These are phyloP conservation scores for Paraconiothyrium sp. DNA, from an alignment of 2,329 filamentous ascomycete genomes.

Conservation along the genomic window DNA sequence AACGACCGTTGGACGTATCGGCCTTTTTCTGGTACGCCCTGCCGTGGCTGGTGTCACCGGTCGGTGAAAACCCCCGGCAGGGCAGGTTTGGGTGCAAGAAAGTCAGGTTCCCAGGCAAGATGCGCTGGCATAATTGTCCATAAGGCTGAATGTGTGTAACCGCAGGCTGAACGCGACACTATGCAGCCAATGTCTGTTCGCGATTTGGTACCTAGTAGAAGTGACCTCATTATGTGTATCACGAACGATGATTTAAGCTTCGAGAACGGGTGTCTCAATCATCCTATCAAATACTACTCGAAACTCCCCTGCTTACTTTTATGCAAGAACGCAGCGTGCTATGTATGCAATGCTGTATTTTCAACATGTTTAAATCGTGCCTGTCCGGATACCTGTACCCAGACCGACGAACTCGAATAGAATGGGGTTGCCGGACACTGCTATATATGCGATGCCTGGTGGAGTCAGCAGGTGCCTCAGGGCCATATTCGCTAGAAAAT, in stretches of 20 bases:
- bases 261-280: constrained; percentile 1
- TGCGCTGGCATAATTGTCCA: background rate
- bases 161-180: background rate
- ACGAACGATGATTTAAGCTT: background rate
- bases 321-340: background rate
- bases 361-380: constrained; percentile 4
- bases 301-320: background rate
- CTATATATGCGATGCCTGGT: constrained; percentile 82
- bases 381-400: constrained; percentile 43
- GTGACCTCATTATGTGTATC: too few species aligned
- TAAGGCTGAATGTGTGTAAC: background rate
- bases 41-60: background rate
- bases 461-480: constrained; percentile 6
- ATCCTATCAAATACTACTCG: background rate
- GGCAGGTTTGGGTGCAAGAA: background rate
- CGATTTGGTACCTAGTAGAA: too few species aligned
- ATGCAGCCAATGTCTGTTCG: too few species aligned
- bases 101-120: background rate
- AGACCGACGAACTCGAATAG: constrained; percentile 72
- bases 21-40: background rate
- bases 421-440: constrained; percentile 77
- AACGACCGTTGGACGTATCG: background rate
- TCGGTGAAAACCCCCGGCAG: background rate
- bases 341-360: background rate
- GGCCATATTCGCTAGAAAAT: background rate